Evolutionary conservation across 1,139 yeast genomes (phyloP).

Genomic region (Sugiyamaella xylanicola): DNA sequence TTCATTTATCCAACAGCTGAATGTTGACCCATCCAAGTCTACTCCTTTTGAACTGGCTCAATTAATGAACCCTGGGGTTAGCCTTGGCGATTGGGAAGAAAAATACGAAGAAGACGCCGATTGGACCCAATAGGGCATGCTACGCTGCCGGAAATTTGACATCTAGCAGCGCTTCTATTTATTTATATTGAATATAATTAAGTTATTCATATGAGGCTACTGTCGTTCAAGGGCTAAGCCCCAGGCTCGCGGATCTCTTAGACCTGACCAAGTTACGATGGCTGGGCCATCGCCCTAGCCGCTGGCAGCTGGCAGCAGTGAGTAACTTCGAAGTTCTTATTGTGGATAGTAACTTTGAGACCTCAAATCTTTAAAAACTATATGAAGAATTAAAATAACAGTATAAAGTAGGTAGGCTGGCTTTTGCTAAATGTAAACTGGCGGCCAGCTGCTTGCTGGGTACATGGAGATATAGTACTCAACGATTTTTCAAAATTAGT

Average conservation of each 20-base stretch:
- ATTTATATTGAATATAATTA: neutral
- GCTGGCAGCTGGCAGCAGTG: neutral
- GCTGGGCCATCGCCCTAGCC: neutral
- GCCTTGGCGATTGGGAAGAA: constrained; percentile 21
- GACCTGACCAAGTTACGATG: too few relatives aligned
- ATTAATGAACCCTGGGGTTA: constrained; percentile 11
- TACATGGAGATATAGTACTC: too few relatives aligned
- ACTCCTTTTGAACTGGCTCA: constrained; percentile 23
- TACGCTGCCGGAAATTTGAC: constrained; percentile 9
- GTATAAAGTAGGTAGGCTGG: too few relatives aligned
- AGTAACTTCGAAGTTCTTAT: too few relatives aligned
- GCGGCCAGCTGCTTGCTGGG: too few relatives aligned
- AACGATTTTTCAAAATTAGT: too few relatives aligned
- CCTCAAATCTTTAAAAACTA: too few relatives aligned
- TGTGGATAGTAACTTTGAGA: too few relatives aligned
- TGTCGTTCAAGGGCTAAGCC: neutral
- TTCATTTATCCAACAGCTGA: constrained; percentile 31
- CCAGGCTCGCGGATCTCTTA: too few relatives aligned
- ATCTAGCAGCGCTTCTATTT: constrained; percentile 4
- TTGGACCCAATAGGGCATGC: constrained; percentile 3
- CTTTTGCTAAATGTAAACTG: too few relatives aligned
- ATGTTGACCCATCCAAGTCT: constrained; percentile 5
- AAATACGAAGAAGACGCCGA: constrained; percentile 13
- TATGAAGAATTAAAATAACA: too few relatives aligned
- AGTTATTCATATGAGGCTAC: neutral